phyloP scores from a whole-genome alignment of 2,329 filamentous ascomycete genomes.

The Elsinoe batatas region DNA sequence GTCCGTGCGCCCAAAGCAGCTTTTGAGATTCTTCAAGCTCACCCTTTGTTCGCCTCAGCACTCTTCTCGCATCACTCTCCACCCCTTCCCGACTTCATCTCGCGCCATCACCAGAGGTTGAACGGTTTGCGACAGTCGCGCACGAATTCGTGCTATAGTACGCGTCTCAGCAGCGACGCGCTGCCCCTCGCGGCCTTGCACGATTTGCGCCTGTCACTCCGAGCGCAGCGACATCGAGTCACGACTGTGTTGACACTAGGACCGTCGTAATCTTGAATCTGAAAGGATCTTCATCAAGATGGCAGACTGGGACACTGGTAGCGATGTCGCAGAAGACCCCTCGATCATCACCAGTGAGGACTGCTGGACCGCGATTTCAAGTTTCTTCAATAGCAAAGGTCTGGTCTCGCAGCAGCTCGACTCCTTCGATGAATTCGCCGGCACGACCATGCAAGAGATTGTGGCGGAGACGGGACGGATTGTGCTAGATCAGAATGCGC shows the following conservation, averaged over 20 bases:
- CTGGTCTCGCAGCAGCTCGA: slow-evolving; percentile 95
- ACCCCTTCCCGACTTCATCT: not conserved
- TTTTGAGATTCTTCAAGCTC: slow-evolving; percentile 5
- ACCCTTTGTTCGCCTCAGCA: not conserved
- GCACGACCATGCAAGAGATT: slow-evolving; percentile 86
- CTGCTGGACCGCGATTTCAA: slow-evolving; percentile 94
- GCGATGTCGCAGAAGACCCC: slow-evolving; percentile 17
- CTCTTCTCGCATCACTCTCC: not conserved
- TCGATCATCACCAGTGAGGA: slow-evolving; percentile 78
- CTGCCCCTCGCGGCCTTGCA: too few relatives aligned
- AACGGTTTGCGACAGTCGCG: too few relatives aligned
- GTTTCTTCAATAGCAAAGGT: slow-evolving; percentile 93
- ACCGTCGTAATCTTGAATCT: too few relatives aligned
- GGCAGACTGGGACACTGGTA: slow-evolving; percentile 15
- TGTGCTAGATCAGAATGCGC: slow-evolving; percentile 86
- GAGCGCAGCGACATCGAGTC: too few relatives aligned
- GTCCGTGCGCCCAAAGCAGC: not conserved
- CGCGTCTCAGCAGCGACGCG: too few relatives aligned
- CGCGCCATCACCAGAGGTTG: not conserved
- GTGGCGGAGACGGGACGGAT: slow-evolving; percentile 86
- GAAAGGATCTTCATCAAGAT: not conserved
- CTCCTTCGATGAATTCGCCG: slow-evolving; percentile 95
- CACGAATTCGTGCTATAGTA: too few relatives aligned
- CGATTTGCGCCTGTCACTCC: too few relatives aligned
- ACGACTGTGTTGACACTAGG: too few relatives aligned